These are phyloP conservation scores for Cladochytrium replicatum DNA, from an alignment of 192 early-diverging fungal genomes.

Conservation along the genomic window DNA sequence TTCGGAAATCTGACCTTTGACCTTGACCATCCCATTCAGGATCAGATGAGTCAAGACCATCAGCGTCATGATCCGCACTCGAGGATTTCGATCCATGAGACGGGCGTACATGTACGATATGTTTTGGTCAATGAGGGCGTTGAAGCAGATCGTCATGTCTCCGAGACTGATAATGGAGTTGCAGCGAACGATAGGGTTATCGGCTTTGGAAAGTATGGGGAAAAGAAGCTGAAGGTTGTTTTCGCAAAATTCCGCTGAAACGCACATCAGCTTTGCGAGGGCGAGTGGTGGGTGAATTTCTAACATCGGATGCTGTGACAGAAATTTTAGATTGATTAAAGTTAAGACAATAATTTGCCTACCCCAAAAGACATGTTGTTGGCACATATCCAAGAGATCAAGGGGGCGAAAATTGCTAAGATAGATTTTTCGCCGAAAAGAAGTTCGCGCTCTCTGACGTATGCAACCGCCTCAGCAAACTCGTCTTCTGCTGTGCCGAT, in stretches of 20 bases:
- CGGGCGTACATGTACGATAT: conserved; percentile 91
- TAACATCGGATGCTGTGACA: conserved; percentile 62
- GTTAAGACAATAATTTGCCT: conserved; percentile 7
- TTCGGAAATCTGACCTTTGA: conserved; percentile 95
- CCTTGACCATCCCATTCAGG: conserved; percentile 98
- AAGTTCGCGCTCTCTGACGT: conserved; percentile 86
- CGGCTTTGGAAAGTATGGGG: conserved; percentile 76
- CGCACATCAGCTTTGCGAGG: conserved; percentile 95
- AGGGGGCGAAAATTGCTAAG: conserved; percentile 67
- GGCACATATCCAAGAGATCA: conserved; percentile 72
- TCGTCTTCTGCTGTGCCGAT: conserved; percentile 92
- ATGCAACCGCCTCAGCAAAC: conserved; percentile 75
- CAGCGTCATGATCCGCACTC: conserved; percentile 91
- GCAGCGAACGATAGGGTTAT: conserved; percentile 75
- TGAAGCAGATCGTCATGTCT: conserved; percentile 97
- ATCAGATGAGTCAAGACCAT: conserved; percentile 98
- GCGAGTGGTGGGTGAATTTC: conserved; percentile 80
- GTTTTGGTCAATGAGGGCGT: conserved; percentile 91
- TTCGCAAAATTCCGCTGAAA: conserved; percentile 91
- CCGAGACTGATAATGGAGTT: conserved; percentile 97
- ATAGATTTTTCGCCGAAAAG: conserved; percentile 70
- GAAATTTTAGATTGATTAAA: not conserved
- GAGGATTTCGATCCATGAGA: conserved; percentile 61
- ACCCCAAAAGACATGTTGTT: conserved; percentile 74
- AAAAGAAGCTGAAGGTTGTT: conserved; percentile 80